Percentiles rank a stretch among this genome's conserved stretches.
Conservation (phyloP, 768 basidiomycete species). For the Amanita inopinata region DNA sequence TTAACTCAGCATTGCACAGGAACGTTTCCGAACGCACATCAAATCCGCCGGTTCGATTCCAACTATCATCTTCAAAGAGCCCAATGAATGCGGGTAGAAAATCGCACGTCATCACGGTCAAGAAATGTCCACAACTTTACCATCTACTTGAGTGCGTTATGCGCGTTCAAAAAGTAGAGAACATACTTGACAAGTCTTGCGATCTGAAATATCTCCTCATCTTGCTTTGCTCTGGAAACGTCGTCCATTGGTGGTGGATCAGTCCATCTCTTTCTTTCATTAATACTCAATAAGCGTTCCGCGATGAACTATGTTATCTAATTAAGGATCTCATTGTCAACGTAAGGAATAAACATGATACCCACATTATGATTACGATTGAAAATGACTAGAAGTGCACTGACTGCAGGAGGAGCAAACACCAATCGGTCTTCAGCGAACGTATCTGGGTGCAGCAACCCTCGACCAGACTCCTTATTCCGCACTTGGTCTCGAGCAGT, state of each 20-base stretch:
- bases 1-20: not conserved
- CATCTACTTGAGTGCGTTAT: not conserved
- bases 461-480: conserved; percentile 37
- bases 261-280: conserved; percentile 39
- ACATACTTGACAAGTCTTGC: conserved; percentile 40
- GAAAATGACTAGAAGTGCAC: conserved; percentile 46
- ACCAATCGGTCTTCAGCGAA: conserved; percentile 43
- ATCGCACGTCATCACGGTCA: conserved; percentile 45
- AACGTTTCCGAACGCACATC: not conserved
- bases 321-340: not conserved
- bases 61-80: conserved; percentile 39
- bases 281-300: conserved; percentile 39
- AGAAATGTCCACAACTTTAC: conserved; percentile 41
- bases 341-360: not conserved
- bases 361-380: conserved; percentile 51
- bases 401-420: conserved; percentile 43
- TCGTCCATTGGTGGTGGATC: conserved; percentile 29
- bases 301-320: conserved; percentile 38
- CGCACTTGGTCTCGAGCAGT: conserved; percentile 32
- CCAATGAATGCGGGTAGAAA: conserved; percentile 53
- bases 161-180: not conserved
- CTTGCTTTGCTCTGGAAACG: conserved; percentile 21
- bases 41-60: conserved; percentile 21
- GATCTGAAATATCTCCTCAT: conserved; percentile 51
- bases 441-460: conserved; percentile 41